Conservation (phyloP, 345 rosid genomes). For the Psidium friedrichsthalianum region DNA sequence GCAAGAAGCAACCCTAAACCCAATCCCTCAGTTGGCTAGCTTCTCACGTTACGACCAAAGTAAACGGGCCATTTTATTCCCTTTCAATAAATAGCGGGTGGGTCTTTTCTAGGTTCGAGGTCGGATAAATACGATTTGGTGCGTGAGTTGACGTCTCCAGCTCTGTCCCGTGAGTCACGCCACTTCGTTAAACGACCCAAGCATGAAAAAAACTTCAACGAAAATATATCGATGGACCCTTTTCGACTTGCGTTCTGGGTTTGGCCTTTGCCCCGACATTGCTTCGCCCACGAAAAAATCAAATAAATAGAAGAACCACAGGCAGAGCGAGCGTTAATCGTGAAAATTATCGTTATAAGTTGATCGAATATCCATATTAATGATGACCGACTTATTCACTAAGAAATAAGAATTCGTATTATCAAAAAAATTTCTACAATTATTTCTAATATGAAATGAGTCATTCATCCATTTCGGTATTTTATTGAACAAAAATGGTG, state of each 20-base stretch:
- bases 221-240: not conserved
- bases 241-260: not conserved
- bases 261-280: not conserved
- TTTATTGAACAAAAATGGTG: no score
- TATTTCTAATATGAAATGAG: no score
- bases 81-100: not conserved
- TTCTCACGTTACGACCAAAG: not conserved
- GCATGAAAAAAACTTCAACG: not conserved
- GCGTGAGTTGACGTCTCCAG: not conserved
- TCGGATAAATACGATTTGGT: not conserved
- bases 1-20: constrained; percentile 18
- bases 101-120: not conserved
- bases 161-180: not conserved
- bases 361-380: not conserved
- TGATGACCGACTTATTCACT: not conserved
- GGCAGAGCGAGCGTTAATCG: not conserved
- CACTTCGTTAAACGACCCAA: not conserved
- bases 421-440: no score
- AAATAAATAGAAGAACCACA: not conserved
- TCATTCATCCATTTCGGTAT: no score
- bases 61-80: not conserved
- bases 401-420: no score
- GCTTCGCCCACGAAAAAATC: not conserved
- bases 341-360: not conserved
- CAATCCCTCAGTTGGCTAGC: not conserved